Evolutionary conservation across 345 rosid species (phyloP).

Genomic region (Nephelium lappaceum): DNA sequence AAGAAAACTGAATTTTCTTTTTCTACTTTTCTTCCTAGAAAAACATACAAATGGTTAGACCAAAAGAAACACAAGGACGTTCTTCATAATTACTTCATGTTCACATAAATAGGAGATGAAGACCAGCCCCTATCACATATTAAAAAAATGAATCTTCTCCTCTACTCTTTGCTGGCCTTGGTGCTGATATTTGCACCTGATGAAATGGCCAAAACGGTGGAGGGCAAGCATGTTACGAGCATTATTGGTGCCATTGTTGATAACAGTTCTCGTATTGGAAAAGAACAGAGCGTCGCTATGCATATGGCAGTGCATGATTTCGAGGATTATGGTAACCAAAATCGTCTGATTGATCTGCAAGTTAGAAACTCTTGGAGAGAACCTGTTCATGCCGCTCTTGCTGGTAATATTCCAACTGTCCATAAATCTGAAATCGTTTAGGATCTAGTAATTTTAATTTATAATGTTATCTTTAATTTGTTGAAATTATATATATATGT

Average conservation of each 20-base stretch:
- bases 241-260: slow-evolving; percentile 24
- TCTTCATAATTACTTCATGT: too few species aligned
- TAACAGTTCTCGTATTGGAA: slow-evolving; percentile 16
- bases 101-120: too few species aligned
- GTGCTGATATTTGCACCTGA: background rate
- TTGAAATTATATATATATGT: too few species aligned
- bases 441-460: background rate
- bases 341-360: background rate
- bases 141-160: too few species aligned
- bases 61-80: too few species aligned
- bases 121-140: too few species aligned
- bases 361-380: background rate
- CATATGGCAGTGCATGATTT: slow-evolving; percentile 25
- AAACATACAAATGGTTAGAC: too few species aligned
- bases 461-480: background rate
- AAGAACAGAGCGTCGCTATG: slow-evolving; percentile 22
- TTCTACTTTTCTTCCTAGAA: too few species aligned
- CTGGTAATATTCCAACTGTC: slow-evolving; percentile 2
- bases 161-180: background rate
- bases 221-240: background rate
- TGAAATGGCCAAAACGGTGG: background rate
- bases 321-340: background rate
- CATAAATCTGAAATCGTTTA: background rate
- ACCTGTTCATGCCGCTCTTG: slow-evolving; percentile 7
- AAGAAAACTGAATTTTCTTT: too few species aligned